Evolutionary conservation across 2,329 filamentous ascomycete genomes (phyloP).

Genomic region (Stagonosporopsis chrysanthemi): DNA sequence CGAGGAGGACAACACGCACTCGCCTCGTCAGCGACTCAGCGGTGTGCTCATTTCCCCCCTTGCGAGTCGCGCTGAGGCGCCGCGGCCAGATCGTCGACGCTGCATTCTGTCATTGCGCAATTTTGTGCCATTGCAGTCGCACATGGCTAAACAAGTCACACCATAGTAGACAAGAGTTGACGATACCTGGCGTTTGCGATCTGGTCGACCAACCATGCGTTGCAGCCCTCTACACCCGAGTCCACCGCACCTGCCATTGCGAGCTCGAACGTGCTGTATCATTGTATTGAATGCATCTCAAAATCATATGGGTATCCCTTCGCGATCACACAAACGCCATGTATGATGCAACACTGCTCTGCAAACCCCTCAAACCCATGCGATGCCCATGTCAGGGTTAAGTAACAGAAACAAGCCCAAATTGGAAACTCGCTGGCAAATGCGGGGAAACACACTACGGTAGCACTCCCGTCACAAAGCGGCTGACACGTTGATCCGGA

Average conservation of each 20-base stretch:
- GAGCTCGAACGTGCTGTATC: constrained; percentile 9
- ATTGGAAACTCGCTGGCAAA: constrained; percentile 34
- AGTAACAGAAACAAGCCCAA: constrained; percentile 46
- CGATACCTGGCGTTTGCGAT: constrained; percentile 41
- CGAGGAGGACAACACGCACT: constrained; percentile 13
- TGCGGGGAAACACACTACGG: constrained; percentile 48
- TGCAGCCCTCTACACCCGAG: constrained; percentile 6
- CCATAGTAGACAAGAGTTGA: constrained; percentile 33
- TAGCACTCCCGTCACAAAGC: constrained; percentile 41
- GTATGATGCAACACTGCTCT: constrained; percentile 36
- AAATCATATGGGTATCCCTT: constrained; percentile 46
- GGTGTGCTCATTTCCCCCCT: constrained; percentile 8
- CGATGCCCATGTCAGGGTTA: constrained; percentile 29
- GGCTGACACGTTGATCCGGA: constrained; percentile 35
- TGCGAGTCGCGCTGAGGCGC: constrained; percentile 5
- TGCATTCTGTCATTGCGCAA: constrained; percentile 20
- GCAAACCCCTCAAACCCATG: constrained; percentile 25
- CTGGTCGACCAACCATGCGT: constrained; percentile 10
- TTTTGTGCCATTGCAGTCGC: constrained; percentile 20
- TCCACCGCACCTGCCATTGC: constrained; percentile 18
- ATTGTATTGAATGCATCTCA: constrained; percentile 30
- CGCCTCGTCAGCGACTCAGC: constrained; percentile 19
- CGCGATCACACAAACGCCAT: constrained; percentile 45
- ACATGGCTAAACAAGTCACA: constrained; percentile 30
- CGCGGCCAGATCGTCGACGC: constrained; percentile 10